Evolutionary conservation across 768 basidiomycete genomes (phyloP), one percentile per base, ranked within the genome.

Genomic region (Naematelia aurantialba): DNA sequence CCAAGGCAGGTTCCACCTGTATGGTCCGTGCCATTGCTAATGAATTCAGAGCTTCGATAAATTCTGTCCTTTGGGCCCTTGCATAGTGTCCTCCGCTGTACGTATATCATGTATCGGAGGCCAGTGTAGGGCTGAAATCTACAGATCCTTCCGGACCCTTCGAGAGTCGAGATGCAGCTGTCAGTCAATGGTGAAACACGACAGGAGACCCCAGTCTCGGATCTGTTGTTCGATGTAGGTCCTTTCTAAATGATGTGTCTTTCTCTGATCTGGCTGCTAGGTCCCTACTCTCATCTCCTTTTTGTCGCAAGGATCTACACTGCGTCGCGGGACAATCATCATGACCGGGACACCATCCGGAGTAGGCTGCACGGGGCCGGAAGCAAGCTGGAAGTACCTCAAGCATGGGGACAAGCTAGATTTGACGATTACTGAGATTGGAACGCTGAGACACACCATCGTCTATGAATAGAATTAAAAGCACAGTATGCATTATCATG

Each of bases 291-390:
- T 45, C 3, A 48, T 92, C 45, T 80, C 89, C 0, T 88, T 85
- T 80, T 84, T 92, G 46, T 89, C 88, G 0, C 88, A 90, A 70
- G 88, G 85, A 2, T 91, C 89, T 4, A 91, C 89, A 0, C 83
- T 92, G 19, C 84, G 84, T 65, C 86, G 88, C 0, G 89, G 90
- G 0, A 85, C 87, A 0, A 80, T 91, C 68, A 91, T 91, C 67
- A 81, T 91, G 65, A 92, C 90, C 1, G 74, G 75, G 14, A 78
- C 76, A 1, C 88, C 88, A 2, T 84, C 85, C 58, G 89, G 89
- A 24, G 87, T 90, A 17, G 90, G 89, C 0, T 34, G 52, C 53
- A 14, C 56, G 42, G 21, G 52, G 8, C 52, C 52, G 13, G 52
- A 53, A 39, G 26, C 14, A 2, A 17, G 19, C 2, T 53, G 52